Evolutionary conservation across 208 protist species (phyloP), one percentile per base, ranked within the genome.

Genomic region (Trypanosoma caninum): DNA sequence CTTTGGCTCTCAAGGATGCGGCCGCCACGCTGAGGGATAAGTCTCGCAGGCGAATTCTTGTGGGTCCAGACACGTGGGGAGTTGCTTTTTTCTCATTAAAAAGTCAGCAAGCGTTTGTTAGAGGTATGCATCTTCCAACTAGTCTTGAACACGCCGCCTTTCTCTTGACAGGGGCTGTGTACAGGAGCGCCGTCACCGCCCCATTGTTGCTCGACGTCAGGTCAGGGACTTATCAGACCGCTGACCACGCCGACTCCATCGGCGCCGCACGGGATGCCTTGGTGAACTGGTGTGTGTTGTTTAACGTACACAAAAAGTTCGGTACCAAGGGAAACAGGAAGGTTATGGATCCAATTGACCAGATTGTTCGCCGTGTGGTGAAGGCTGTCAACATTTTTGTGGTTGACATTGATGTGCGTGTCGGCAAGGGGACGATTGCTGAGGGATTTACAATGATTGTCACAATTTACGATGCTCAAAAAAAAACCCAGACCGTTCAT

Each of bases 391-490:
- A 95, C 61, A 66, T 95, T 13, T 95, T 95, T 70, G 81, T 93
- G 13, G 84, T 95, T 10, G 89, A 95, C 59, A 89, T 95, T 48
- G 78, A 95, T 58, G 80, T 92, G 22, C 74, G 89, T 9, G 84
- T 95, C 13, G 89, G 89, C 8, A 88, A 88, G 55, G 89, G 89
- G 25, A 92, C 89, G 3, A 93, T 95, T 50, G 61, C 78, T 9
- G 85, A 95, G 44, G 89, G 89, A n/a, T 78, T 82, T 75, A 95
- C 89, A 25, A 95, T 95, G 89, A 82, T 93, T 65, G 89, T 90
- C 27, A 95, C 86, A 44, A 89, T 95, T 60, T 95, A 91, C 60
- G 82, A 93, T 64, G 86, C 83, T n/a, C 82, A 93, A 58, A 83
- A 80, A 40, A 68, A 84, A 51, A 54, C 79, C 14, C 85, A 95